Evolutionary conservation across 2,329 filamentous ascomycete species (phyloP).

Genomic region (Venturia pyrina): DNA sequence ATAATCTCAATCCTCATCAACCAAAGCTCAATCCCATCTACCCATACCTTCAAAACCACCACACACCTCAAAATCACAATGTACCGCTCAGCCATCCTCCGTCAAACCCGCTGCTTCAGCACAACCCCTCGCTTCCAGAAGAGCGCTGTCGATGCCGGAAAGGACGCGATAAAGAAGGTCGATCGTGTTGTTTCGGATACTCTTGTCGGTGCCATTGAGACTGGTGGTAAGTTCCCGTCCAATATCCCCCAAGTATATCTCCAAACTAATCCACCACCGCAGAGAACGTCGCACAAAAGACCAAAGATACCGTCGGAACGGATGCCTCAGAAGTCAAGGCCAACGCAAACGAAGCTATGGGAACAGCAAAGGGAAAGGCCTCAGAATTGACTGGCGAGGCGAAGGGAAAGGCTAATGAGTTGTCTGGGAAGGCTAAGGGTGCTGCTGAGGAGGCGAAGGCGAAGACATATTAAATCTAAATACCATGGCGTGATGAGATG

Average conservation of each 20-base stretch:
- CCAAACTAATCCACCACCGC: neutral
- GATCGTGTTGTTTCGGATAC: constrained; percentile 46
- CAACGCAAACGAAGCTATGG: constrained; percentile 25
- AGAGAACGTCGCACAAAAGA: constrained; percentile 7
- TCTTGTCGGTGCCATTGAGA: constrained; percentile 53
- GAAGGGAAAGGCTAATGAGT: constrained; percentile 28
- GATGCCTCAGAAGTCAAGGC: constrained; percentile 28
- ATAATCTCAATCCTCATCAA: neutral
- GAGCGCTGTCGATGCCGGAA: constrained; percentile 43
- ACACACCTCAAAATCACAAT: constrained; percentile 24
- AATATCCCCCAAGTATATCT: neutral
- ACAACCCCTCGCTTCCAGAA: constrained; percentile 41
- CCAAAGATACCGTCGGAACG: constrained; percentile 2
- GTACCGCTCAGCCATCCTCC: constrained; percentile 35
- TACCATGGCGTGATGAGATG: neutral
- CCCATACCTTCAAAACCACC: neutral
- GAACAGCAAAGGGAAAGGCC: constrained; percentile 38
- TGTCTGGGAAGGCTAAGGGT: constrained; percentile 18
- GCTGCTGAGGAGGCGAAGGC: constrained; percentile 15
- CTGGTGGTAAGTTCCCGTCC: constrained; percentile 41
- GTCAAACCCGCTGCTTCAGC: constrained; percentile 42
- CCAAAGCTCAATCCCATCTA: constrained; percentile 1
- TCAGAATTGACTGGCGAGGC: constrained; percentile 28
- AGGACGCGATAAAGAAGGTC: constrained; percentile 48
- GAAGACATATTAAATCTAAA: constrained; percentile 11